Evolutionary conservation across 805 yeast species (phyloP).

Genomic region (Pichia heedii): DNA sequence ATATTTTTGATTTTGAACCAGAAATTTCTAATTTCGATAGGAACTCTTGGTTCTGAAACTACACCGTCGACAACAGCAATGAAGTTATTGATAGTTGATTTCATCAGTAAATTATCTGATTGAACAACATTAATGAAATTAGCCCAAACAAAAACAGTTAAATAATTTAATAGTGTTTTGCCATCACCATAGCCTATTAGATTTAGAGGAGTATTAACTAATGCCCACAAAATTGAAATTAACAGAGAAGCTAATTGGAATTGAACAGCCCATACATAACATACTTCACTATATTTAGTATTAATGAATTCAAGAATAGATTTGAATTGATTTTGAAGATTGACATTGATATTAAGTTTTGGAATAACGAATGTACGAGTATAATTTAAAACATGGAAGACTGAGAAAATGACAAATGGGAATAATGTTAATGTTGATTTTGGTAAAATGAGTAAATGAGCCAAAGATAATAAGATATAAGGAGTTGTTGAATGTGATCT

Average conservation of each 20-base stretch:
- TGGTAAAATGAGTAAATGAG: slow-evolving; percentile 50
- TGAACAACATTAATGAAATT: slow-evolving; percentile 68
- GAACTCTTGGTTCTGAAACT: slow-evolving; percentile 41
- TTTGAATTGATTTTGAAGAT: slow-evolving; percentile 9
- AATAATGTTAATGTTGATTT: slow-evolving; percentile 51
- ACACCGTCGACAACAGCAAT: slow-evolving; percentile 31
- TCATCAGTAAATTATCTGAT: slow-evolving; percentile 67
- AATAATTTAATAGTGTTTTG: slow-evolving; percentile 32
- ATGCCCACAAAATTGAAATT: slow-evolving; percentile 28
- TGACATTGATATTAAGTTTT: slow-evolving; percentile 29
- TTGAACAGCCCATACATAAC: slow-evolving; percentile 51
- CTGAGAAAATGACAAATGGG: slow-evolving; percentile 70
- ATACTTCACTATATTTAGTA: slow-evolving; percentile 46
- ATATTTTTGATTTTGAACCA: slow-evolving; percentile 39
- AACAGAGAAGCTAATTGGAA: slow-evolving; percentile 33
- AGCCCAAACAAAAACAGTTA: slow-evolving; percentile 44
- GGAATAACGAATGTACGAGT: slow-evolving; percentile 60
- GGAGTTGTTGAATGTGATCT: slow-evolving; percentile 28
- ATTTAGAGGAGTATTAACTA: slow-evolving; percentile 15
- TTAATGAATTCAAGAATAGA: slow-evolving; percentile 35
- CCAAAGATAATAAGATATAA: slow-evolving; percentile 50
- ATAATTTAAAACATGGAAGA: slow-evolving; percentile 76
- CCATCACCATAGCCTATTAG: slow-evolving; percentile 12
- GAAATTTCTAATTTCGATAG: slow-evolving; percentile 34
- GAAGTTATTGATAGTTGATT: slow-evolving; percentile 23